Conservation (phyloP, 2,329 filamentous ascomycete genomes). For the Aureobasidium sp. region DNA sequence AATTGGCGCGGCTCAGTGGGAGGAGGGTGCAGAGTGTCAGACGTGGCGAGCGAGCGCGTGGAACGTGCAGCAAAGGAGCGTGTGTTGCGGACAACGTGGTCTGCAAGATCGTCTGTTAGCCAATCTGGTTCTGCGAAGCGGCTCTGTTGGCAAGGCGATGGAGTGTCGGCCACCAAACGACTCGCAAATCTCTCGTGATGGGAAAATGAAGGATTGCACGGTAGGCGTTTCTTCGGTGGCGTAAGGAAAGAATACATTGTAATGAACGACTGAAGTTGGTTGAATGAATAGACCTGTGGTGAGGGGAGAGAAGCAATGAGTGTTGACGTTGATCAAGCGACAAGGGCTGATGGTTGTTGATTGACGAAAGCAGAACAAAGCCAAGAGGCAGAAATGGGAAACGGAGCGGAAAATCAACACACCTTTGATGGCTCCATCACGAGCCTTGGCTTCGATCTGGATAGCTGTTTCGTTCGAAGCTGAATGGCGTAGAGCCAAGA, state of each 20-base stretch:
- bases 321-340: neutral
- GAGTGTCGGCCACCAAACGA: slow-evolving; percentile 19
- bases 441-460: slow-evolving; percentile 30
- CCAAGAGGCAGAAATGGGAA: neutral
- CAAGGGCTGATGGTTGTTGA: neutral
- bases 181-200: slow-evolving; percentile 12
- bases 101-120: slow-evolving; percentile 22
- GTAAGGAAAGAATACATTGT: slow-evolving; percentile 4
- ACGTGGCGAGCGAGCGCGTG: slow-evolving; percentile 26
- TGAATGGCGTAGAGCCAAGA: slow-evolving; percentile 28
- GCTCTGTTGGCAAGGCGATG: slow-evolving; percentile 11
- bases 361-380: neutral
- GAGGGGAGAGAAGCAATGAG: neutral
- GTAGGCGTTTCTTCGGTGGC: neutral
- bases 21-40: slow-evolving; percentile 24
- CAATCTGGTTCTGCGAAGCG: slow-evolving; percentile 1
- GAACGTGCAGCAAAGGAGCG: slow-evolving; percentile 32
- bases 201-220: slow-evolving; percentile 1
- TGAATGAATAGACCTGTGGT: neutral
- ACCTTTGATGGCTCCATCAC: slow-evolving; percentile 33
- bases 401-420: slow-evolving; percentile 12
- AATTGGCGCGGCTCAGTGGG: slow-evolving; percentile 16
- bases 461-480: slow-evolving; percentile 29
- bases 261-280: slow-evolving; percentile 9
- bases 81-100: slow-evolving; percentile 32